A percentile compares a stretch with the other conserved stretches of the same genome.
Evolutionary conservation across 495 filamentous ascomycete species (phyloP).

Genomic region (Neohortaea acidophila): DNA sequence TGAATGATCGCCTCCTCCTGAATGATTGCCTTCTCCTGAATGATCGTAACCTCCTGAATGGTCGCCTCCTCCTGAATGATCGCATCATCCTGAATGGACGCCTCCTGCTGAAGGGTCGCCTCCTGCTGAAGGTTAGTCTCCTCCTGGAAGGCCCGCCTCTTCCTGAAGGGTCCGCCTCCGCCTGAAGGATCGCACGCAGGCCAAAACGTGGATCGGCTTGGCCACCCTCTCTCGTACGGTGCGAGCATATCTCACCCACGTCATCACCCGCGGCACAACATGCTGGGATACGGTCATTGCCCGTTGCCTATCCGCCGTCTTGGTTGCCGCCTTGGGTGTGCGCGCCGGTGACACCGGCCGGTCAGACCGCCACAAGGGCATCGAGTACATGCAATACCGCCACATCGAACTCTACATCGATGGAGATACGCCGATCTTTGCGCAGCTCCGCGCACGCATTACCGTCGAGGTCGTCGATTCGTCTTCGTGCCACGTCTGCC

Average conservation of each 20-base stretch:
- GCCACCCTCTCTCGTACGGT: not conserved
- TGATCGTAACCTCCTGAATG: too few species aligned
- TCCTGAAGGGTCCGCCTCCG: too few species aligned
- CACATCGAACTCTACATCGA: not conserved
- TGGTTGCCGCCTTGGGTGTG: not conserved
- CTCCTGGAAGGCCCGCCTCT: too few species aligned
- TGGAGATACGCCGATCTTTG: not conserved
- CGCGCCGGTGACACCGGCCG: constrained; percentile 1
- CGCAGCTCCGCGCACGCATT: not conserved
- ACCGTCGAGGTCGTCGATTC: not conserved
- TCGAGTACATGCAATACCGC: not conserved
- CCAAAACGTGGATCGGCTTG: constrained; percentile 3
- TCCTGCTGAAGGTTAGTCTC: too few species aligned
- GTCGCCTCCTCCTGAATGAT: too few species aligned
- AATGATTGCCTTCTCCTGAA: too few species aligned
- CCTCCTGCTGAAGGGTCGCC: too few species aligned
- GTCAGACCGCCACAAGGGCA: not conserved
- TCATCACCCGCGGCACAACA: not conserved
- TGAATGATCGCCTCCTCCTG: too few species aligned
- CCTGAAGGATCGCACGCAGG: too few species aligned
- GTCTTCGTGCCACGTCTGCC: not conserved
- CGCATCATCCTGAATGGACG: too few species aligned
- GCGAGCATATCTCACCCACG: not conserved
- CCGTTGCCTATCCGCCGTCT: not conserved
- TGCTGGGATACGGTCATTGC: not conserved